These are phyloP conservation scores for Tuber magnatum DNA, from an alignment of 495 filamentous ascomycete species.

Conservation along the genomic window DNA sequence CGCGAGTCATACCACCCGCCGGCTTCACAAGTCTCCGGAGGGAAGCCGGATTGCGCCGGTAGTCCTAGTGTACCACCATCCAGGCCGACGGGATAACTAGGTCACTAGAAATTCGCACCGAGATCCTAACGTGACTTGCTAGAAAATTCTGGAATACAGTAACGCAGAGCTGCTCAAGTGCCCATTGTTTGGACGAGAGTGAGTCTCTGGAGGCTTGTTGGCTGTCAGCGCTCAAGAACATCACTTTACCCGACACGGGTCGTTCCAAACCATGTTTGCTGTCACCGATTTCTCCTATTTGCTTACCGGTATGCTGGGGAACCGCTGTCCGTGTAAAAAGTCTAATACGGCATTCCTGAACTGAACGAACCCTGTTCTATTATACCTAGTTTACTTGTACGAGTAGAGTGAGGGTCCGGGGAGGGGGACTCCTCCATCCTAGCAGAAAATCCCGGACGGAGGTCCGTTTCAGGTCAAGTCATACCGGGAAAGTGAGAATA, in stretches of 20 bases:
- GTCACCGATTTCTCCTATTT: neutral
- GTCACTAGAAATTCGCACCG: neutral
- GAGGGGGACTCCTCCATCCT: neutral
- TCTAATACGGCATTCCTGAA: neutral
- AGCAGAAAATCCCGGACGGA: neutral
- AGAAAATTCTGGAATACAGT: neutral
- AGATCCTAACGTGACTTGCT: neutral
- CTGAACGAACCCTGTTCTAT: neutral
- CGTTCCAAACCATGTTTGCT: neutral
- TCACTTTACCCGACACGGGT: neutral
- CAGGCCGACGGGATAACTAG: neutral
- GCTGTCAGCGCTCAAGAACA: neutral
- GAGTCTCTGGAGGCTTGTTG: neutral
- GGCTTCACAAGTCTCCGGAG: neutral
- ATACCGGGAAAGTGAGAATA: neutral
- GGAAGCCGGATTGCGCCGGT: neutral
- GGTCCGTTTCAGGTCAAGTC: slow-evolving; percentile 2
- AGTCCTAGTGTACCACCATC: neutral
- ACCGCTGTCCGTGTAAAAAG: neutral
- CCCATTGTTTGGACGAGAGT: neutral
- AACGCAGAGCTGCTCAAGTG: neutral
- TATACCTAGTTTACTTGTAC: no score
- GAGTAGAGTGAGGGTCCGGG: neutral
- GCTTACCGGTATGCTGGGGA: slow-evolving; percentile 4
- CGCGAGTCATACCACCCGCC: neutral